Percentiles rank a stretch among this genome's conserved stretches.
Conservation (phyloP, 2,329 filamentous ascomycete species). For the Talaromyces piceae region DNA sequence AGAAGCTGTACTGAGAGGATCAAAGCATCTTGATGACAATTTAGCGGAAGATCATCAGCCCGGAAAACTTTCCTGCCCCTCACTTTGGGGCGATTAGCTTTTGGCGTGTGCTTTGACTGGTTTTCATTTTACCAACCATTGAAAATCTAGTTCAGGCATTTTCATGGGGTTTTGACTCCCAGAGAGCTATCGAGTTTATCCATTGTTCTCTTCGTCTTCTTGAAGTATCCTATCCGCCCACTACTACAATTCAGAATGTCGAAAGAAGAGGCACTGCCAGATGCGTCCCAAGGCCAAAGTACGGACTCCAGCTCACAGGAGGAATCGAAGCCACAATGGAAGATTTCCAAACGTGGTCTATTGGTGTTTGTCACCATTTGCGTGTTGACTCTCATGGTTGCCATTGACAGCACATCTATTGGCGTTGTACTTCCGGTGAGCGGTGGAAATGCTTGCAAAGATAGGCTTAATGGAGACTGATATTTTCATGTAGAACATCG, state of each 20-base stretch:
- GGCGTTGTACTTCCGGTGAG: slow-evolving; percentile 4
- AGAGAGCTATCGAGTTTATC: no score
- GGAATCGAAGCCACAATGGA: neutral
- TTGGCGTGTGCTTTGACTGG: neutral
- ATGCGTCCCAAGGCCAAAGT: neutral
- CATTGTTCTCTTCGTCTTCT: neutral
- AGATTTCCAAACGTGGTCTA: neutral
- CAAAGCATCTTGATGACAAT: neutral
- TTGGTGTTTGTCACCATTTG: slow-evolving; percentile 18
- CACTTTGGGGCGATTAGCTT: neutral
- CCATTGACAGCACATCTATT: slow-evolving; percentile 2
- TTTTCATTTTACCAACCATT: neutral
- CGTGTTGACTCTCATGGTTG: slow-evolving; percentile 19
- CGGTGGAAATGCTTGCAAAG: neutral
- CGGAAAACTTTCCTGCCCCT: neutral
- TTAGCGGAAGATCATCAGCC: neutral
- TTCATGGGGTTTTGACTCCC: no score
- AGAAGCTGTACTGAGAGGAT: neutral
- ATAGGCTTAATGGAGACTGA: neutral
- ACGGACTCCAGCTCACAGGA: neutral
- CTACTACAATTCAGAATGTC: neutral
- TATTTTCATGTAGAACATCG: slow-evolving; percentile 35
- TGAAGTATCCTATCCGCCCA: neutral
- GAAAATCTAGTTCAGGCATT: neutral
- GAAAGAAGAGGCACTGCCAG: neutral